Conservation (phyloP, 2,329 filamentous ascomycete genomes). For the Gremmenia infestans region DNA sequence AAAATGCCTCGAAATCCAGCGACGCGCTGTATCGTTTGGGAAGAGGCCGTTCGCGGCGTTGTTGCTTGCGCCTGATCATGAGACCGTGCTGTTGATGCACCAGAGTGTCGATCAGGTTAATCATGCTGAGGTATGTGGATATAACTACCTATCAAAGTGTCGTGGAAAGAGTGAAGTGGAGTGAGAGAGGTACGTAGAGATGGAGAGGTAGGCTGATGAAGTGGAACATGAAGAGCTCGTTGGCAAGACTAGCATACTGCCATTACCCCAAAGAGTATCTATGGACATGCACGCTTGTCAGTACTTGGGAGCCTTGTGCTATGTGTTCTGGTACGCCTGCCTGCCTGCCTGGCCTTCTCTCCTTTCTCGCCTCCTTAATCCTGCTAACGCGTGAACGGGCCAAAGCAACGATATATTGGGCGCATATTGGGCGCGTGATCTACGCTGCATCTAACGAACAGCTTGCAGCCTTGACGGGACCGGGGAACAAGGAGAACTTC, state of each 20-base stretch:
- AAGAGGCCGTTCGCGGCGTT: slow-evolving; percentile 47
- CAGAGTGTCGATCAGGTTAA: slow-evolving; percentile 48
- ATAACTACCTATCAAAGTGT: not conserved
- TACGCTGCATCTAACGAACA: slow-evolving; percentile 46
- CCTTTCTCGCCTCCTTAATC: not conserved
- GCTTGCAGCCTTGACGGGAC: slow-evolving; percentile 41
- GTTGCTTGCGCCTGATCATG: slow-evolving; percentile 45
- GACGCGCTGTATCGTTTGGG: slow-evolving; percentile 38
- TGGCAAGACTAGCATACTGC: slow-evolving; percentile 43
- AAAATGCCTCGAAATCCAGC: slow-evolving; percentile 39
- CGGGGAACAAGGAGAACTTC: slow-evolving; percentile 46
- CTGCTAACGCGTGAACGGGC: too few species aligned
- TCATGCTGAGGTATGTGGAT: slow-evolving; percentile 40
- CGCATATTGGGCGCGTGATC: slow-evolving; percentile 47
- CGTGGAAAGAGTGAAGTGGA: too few species aligned
- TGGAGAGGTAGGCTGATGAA: slow-evolving; percentile 8
- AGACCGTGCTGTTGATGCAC: slow-evolving; percentile 43
- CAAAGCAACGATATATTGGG: slow-evolving; percentile 43
- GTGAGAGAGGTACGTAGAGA: not conserved
- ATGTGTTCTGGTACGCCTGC: slow-evolving; percentile 40
- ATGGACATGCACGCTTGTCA: slow-evolving; percentile 44
- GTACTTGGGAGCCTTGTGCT: slow-evolving; percentile 51
- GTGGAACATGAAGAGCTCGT: slow-evolving; percentile 27
- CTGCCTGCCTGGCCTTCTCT: slow-evolving; percentile 18
- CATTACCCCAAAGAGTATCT: slow-evolving; percentile 46